Percentiles rank a stretch among this genome's conserved stretches.
phyloP scores from a whole-genome alignment of 2,329 filamentous ascomycete species.

The Fusarium liriodendri region DNA sequence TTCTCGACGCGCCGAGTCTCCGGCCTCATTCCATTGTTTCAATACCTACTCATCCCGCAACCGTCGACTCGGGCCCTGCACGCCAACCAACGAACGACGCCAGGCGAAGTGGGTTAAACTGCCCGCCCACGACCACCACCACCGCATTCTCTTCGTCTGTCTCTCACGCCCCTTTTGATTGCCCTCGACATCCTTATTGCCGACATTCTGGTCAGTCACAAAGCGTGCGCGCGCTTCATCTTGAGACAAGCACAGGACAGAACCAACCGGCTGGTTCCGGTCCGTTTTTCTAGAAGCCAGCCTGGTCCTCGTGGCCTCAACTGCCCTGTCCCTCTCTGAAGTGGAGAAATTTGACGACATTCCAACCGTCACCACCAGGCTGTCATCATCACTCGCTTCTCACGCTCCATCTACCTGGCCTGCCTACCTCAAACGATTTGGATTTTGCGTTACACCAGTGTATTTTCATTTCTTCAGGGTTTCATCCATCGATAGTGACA shows the following conservation, averaged over 20 bases:
- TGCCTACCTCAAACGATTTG: neutral
- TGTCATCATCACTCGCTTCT: slow-evolving; percentile 22
- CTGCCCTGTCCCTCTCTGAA: slow-evolving; percentile 27
- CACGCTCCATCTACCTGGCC: slow-evolving; percentile 5
- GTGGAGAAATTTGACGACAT: slow-evolving; percentile 43
- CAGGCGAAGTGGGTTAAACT: slow-evolving; percentile 27
- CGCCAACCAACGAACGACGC: slow-evolving; percentile 30
- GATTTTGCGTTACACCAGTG: neutral
- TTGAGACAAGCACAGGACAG: neutral
- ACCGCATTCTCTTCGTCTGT: slow-evolving; percentile 11
- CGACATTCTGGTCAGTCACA: neutral
- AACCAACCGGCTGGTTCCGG: slow-evolving; percentile 18
- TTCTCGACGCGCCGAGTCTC: slow-evolving; percentile 20
- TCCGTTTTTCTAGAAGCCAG: slow-evolving; percentile 25
- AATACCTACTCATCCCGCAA: slow-evolving; percentile 29
- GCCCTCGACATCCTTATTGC: slow-evolving; percentile 11
- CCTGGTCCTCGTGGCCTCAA: slow-evolving; percentile 31
- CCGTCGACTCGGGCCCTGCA: slow-evolving; percentile 34
- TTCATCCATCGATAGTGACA: neutral
- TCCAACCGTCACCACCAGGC: slow-evolving; percentile 29
- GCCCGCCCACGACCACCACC: slow-evolving; percentile 19
- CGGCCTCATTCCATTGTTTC: slow-evolving; percentile 29
- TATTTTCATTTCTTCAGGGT: neutral
- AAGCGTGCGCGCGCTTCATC: neutral
- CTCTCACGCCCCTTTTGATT: slow-evolving; percentile 28